Conservation (phyloP, 75 land plant genomes). For the Gnetum montanum region DNA sequence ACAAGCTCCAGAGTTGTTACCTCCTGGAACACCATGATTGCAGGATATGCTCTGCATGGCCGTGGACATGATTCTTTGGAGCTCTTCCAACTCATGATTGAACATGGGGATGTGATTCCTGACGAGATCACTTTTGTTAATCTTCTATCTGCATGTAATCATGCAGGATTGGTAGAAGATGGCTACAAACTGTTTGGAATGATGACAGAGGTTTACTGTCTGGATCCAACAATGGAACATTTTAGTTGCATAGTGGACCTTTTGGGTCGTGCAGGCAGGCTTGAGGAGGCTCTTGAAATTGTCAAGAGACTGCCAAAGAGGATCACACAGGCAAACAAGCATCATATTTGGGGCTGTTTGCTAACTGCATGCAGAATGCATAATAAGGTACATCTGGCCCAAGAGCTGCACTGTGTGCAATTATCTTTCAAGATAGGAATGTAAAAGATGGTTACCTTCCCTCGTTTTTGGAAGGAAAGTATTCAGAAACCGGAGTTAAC, state of each 20-base stretch:
- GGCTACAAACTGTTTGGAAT: not conserved
- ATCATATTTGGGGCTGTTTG: slow-evolving; percentile 7
- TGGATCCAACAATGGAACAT: not conserved
- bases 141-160: not conserved
- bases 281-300: not conserved
- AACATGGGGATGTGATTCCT: not conserved
- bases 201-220: not conserved
- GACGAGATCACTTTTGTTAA: not conserved
- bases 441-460: too few species aligned
- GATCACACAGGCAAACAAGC: slow-evolving; percentile 6
- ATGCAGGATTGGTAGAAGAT: not conserved
- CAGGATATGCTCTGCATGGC: slow-evolving; percentile 3
- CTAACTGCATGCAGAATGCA: slow-evolving; percentile 11
- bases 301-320: not conserved
- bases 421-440: too few species aligned
- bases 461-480: too few species aligned
- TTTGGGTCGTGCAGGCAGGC: not conserved
- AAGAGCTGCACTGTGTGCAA: not conserved
- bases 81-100: not conserved
- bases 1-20: not conserved
- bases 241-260: not conserved
- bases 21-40: slow-evolving; percentile 3
- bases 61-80: slow-evolving; percentile 4
- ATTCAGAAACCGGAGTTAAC: too few species aligned
- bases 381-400: slow-evolving; percentile 4